A percentile compares a stretch with the other conserved stretches of the same genome.
These are phyloP conservation scores for Kluyveromyces sp. DNA, from an alignment of 1,139 yeast species.

Conservation along the genomic window DNA sequence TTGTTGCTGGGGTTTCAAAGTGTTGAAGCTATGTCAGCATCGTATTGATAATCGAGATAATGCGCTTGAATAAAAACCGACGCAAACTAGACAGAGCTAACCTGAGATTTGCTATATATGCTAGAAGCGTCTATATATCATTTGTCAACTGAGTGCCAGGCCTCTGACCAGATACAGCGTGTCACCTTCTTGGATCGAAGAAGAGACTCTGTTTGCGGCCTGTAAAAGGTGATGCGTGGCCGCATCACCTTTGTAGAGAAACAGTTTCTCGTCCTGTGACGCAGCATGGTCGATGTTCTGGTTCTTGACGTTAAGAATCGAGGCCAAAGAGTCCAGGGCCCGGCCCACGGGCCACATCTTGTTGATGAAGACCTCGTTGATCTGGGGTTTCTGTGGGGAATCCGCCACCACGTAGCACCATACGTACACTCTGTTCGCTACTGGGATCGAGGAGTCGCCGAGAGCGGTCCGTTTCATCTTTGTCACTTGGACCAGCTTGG, in stretches of 20 bases:
- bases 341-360: conserved; percentile 67
- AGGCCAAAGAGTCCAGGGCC: conserved; percentile 63
- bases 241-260: conserved; percentile 30
- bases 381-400: conserved; percentile 25
- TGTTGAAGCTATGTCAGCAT: too few relatives aligned
- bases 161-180: conserved; percentile 55
- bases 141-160: too few relatives aligned
- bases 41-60: too few relatives aligned
- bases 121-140: too few relatives aligned
- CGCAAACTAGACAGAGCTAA: too few relatives aligned
- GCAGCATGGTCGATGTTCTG: conserved; percentile 40
- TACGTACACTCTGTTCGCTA: conserved; percentile 53
- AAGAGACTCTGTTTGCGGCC: conserved; percentile 38
- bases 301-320: conserved; percentile 47
- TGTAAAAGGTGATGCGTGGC: conserved; percentile 33
- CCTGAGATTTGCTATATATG: too few relatives aligned
- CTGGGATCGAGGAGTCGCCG: conserved; percentile 59
- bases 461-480: conserved; percentile 48
- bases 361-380: conserved; percentile 28
- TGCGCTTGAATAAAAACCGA: too few relatives aligned
- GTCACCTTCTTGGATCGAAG: conserved; percentile 45
- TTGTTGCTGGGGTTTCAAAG: too few relatives aligned
- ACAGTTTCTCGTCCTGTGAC: conserved; percentile 25
- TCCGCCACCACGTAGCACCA: conserved; percentile 50
- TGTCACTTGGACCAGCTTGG: conserved; percentile 36